Base-by-base conservation (phyloP, 495 filamentous ascomycete species). In the Talaromyces thailandensis region DNA sequence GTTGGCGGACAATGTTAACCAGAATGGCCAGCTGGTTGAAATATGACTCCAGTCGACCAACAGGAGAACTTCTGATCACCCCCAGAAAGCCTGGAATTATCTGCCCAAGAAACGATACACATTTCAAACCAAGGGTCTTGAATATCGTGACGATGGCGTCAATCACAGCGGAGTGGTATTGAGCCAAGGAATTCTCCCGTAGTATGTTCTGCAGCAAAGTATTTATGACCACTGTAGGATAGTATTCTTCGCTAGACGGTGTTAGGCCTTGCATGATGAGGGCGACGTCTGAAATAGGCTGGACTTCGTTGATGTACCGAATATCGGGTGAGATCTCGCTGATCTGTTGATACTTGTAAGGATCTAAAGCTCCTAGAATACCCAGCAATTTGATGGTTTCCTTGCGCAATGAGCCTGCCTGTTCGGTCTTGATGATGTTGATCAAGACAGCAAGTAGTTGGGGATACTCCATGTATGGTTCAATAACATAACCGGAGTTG, bases 61-160 rank as follows among this genome's bases (percentile, higher is more conserved):
- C 65, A 24, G 89, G 83, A 11, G 90, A 91, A 62, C 84, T 85
- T 55, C 86, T 83, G 55, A 97, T 96, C 61, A 98, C 93, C 12
- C 80, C 72, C 23, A 99, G 80, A 69, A 99, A 97, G 0, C 90
- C 95, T 2, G 94, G 95, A 58, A 99, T 89, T 53, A 99, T 96
- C 52, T 92, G 88, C 56, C 87, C 86, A 5, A 99, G 82, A 71
- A 96, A 98, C 2, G 90, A 88, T 31, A 99, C 92, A 69, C 95
- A 98, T 70, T 97, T 96, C 64, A 96, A 72, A 1, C 94, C 94
- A 58, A 98, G 77, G 6, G 95, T 97, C 66, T 93, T 91, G 75
- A 98, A 99, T 59, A 98, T 98, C 61, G 89, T 96, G 84, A 99
- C 97, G 64, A 99, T 93, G 1, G 95, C 93, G 71, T 97, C 94